phyloP scores from a whole-genome alignment of 2,329 filamentous ascomycete species.

The Alternaria rosae region DNA sequence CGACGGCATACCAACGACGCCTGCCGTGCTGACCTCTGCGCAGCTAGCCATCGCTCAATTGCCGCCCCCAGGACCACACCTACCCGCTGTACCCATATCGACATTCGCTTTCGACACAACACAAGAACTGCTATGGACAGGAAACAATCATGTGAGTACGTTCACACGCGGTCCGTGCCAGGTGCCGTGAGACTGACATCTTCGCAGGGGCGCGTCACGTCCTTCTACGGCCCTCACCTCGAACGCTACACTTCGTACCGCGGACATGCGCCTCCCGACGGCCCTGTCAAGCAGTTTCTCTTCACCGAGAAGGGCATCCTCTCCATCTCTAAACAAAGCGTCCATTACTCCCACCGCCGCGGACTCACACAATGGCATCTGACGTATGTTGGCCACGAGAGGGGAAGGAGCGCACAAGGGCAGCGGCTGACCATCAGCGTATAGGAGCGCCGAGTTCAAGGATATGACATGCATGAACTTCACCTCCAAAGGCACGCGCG shows the following conservation, averaged over 20 bases:
- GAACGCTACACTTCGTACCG: constrained; percentile 91
- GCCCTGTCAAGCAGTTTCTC: constrained; percentile 83
- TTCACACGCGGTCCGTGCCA: constrained; percentile 6
- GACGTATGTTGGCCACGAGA: constrained; percentile 58
- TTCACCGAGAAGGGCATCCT: constrained; percentile 92
- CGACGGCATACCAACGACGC: not conserved
- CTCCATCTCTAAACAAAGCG: constrained; percentile 79
- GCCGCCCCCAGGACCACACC: constrained; percentile 75
- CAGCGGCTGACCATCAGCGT: constrained; percentile 26
- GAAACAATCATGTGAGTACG: constrained; percentile 80
- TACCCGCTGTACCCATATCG: constrained; percentile 72
- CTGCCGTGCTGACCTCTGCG: constrained; percentile 23
- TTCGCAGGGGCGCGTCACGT: constrained; percentile 82
- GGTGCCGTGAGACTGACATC: constrained; percentile 14
- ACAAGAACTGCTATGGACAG: constrained; percentile 91
- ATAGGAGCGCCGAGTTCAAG: constrained; percentile 76
- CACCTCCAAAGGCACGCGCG: constrained; percentile 81
- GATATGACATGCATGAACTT: constrained; percentile 96
- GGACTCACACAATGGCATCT: constrained; percentile 91
- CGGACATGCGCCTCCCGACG: constrained; percentile 76
- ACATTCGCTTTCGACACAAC: constrained; percentile 87
- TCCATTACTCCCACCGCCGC: constrained; percentile 87
- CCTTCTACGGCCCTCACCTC: constrained; percentile 85
- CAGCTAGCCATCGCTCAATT: constrained; percentile 83
- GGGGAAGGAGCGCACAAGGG: not conserved